These are phyloP conservation scores for Epichloe baconii DNA, from an alignment of 2,329 filamentous ascomycete species.

Conservation along the genomic window DNA sequence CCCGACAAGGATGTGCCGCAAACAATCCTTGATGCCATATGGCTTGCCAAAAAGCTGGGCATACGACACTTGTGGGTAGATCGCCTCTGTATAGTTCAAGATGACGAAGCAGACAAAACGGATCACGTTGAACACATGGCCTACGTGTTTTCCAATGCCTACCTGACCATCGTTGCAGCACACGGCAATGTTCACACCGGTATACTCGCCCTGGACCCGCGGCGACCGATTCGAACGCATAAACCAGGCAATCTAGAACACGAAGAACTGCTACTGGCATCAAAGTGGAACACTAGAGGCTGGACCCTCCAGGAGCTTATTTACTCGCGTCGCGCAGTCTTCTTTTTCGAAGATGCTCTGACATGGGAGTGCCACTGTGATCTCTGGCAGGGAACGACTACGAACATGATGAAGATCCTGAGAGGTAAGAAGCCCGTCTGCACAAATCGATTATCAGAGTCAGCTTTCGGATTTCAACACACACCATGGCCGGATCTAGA, in stretches of 20 bases:
- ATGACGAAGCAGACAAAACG: conserved; percentile 26
- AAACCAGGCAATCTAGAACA: conserved; percentile 18
- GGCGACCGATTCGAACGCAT: conserved; percentile 15
- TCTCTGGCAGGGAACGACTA: conserved; percentile 24
- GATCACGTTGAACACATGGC: conserved; percentile 32
- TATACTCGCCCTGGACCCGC: conserved; percentile 23
- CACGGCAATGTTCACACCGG: conserved; percentile 26
- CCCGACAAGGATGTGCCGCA: conserved; percentile 26
- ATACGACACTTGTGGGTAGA: conserved; percentile 34
- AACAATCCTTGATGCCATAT: conserved; percentile 31
- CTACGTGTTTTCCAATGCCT: conserved; percentile 30
- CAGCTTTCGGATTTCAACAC: conserved; percentile 26
- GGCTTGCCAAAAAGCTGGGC: conserved; percentile 29
- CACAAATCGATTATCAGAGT: conserved; percentile 16
- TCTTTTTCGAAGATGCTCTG: conserved; percentile 29
- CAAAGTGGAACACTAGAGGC: conserved; percentile 26
- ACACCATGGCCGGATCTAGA: conserved; percentile 32
- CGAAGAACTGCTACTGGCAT: conserved; percentile 25
- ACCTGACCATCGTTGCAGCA: conserved; percentile 31
- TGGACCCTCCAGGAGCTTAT: conserved; percentile 32
- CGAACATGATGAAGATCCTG: conserved; percentile 18
- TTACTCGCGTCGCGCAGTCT: conserved; percentile 29
- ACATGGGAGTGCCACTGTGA: conserved; percentile 35
- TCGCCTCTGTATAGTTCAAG: conserved; percentile 31
- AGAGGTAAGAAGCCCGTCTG: conserved; percentile 21